Percentiles rank a stretch among this genome's conserved stretches.
Evolutionary conservation across 495 filamentous ascomycete genomes (phyloP).

Genomic region (Penicillium roqueforti): DNA sequence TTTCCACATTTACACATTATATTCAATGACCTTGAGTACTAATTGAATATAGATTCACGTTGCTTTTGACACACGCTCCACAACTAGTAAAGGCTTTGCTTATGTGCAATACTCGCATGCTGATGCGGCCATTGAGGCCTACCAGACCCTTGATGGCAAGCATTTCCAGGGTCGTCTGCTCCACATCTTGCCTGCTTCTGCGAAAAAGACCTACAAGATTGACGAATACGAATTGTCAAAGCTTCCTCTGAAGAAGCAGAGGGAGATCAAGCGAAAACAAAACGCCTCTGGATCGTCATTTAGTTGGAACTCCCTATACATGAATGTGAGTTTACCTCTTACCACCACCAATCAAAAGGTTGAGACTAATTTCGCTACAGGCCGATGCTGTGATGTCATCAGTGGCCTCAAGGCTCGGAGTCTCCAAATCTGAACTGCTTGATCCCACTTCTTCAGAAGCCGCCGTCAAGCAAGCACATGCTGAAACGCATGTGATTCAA

Average conservation of each 20-base stretch:
- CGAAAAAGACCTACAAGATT: conserved; percentile 73
- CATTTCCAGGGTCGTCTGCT: conserved; percentile 88
- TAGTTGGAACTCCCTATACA: conserved; percentile 96
- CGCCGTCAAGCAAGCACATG: conserved; percentile 92
- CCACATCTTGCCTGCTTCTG: conserved; percentile 77
- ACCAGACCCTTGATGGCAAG: conserved; percentile 67
- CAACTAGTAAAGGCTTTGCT: conserved; percentile 79
- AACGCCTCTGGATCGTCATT: conserved; percentile 73
- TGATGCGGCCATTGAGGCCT: conserved; percentile 70
- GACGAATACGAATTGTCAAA: conserved; percentile 86
- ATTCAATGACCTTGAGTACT: conserved; percentile 28
- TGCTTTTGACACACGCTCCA: conserved; percentile 59
- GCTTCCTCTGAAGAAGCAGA: conserved; percentile 90
- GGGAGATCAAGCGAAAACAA: conserved; percentile 75
- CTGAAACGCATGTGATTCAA: conserved; percentile 93
- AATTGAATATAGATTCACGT: conserved; percentile 69
- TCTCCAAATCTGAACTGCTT: conserved; percentile 83
- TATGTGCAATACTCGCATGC: conserved; percentile 73
- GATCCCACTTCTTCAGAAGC: conserved; percentile 92
- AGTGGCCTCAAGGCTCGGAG: conserved; percentile 76
- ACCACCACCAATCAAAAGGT: background rate
- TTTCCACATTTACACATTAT: conserved; percentile 40
- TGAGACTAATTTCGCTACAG: conserved; percentile 37
- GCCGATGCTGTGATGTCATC: conserved; percentile 89
- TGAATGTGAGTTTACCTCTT: conserved; percentile 63